Conservation (phyloP, 1,284 basidiomycete species). For the Volvariella volvacea region DNA sequence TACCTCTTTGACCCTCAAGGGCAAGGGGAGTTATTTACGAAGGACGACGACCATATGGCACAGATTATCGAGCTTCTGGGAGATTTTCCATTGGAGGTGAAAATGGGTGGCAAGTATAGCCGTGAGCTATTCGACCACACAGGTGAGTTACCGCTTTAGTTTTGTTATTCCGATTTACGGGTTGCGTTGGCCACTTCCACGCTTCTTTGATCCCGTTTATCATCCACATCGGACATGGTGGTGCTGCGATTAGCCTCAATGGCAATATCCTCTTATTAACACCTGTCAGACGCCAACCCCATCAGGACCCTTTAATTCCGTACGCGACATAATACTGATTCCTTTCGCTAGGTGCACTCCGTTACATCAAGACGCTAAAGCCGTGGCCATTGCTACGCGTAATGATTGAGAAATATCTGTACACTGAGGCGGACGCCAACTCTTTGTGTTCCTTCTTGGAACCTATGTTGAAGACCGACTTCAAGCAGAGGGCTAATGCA, state of each 20-base stretch:
- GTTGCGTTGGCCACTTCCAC: conserved; percentile 3
- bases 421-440: conserved; percentile 50
- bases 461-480: conserved; percentile 76
- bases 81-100: conserved; percentile 59
- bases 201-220: too few relatives aligned
- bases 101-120: conserved; percentile 80
- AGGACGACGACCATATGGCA: conserved; percentile 93
- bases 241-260: too few relatives aligned
- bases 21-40: conserved; percentile 77
- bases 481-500: conserved; percentile 64
- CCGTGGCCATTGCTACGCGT: conserved; percentile 82
- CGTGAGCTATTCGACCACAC: conserved; percentile 79
- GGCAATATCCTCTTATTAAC: too few relatives aligned
- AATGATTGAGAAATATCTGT: conserved; percentile 80
- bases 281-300: neutral
- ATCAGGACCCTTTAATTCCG: too few relatives aligned
- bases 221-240: too few relatives aligned
- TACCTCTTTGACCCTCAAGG: conserved; percentile 87
- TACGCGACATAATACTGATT: too few relatives aligned
- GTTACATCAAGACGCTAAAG: conserved; percentile 76
- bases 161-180: conserved; percentile 4
- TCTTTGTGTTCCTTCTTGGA: conserved; percentile 66
- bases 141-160: conserved; percentile 34
- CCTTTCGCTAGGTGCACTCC: conserved; percentile 42
- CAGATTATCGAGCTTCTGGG: conserved; percentile 89